These are phyloP conservation scores for Pontederia paniculata DNA, from an alignment of 176 grass and related monocot genomes.

Conservation along the genomic window DNA sequence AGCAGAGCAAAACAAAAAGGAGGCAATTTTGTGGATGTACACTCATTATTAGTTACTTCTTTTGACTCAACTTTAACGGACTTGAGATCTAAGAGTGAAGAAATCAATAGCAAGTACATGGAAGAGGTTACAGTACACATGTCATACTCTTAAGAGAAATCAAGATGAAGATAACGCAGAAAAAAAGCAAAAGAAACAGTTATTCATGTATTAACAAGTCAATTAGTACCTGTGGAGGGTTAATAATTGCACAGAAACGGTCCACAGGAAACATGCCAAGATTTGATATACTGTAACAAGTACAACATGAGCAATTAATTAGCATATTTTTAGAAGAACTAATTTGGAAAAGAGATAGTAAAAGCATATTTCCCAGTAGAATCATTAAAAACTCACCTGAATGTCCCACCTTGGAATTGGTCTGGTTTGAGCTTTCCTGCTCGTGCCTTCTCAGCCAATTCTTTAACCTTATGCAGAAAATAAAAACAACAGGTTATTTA, in stretches of 20 bases:
- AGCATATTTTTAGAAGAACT: too few relatives aligned
- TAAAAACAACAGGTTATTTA: too few relatives aligned
- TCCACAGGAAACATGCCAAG: constrained; percentile 96
- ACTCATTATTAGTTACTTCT: too few relatives aligned
- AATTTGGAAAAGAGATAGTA: constrained; percentile 12
- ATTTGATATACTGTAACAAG: constrained; percentile 80
- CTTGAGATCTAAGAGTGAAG: too few relatives aligned
- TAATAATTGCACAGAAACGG: constrained; percentile 98
- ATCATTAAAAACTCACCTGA: constrained; percentile 59
- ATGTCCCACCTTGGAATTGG: constrained; percentile 81
- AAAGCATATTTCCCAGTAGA: neutral
- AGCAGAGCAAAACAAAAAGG: too few relatives aligned
- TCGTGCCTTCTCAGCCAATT: constrained; percentile 83
- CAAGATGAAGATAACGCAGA: neutral
- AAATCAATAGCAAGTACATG: too few relatives aligned
- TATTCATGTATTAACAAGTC: too few relatives aligned
- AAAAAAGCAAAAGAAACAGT: neutral
- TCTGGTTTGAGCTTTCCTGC: constrained; percentile 78
- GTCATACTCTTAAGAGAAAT: neutral
- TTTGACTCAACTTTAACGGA: too few relatives aligned
- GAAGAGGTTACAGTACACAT: neutral
- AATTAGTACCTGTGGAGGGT: constrained; percentile 66
- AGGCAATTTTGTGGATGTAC: too few relatives aligned
- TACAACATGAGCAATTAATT: constrained; percentile 10
- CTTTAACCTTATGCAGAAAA: constrained; percentile 54